A percentile compares a stretch with the other conserved stretches of the same genome.
Evolutionary conservation across 192 early-diverging fungal genomes (phyloP).

Genomic region (Lunasporangiospora selenospora): DNA sequence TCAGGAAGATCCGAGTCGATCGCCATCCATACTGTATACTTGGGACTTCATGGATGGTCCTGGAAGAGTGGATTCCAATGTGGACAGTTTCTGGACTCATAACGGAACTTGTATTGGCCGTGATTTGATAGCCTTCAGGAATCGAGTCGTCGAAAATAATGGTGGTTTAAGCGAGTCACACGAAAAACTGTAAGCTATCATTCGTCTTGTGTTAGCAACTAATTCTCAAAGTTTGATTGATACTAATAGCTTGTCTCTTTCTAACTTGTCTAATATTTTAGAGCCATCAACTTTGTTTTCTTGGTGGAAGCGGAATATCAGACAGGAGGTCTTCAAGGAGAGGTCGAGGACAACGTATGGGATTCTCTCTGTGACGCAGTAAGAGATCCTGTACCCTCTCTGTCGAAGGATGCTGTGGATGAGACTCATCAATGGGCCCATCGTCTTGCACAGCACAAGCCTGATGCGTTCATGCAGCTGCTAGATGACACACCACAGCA

Average conservation of each 20-base stretch:
- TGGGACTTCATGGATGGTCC: neutral
- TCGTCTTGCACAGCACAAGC: slow-evolving; percentile 10
- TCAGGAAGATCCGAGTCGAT: neutral
- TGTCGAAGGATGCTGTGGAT: slow-evolving; percentile 1
- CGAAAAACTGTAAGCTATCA: neutral
- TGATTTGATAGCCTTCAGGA: neutral
- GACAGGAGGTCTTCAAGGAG: slow-evolving; percentile 15
- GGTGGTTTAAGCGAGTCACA: slow-evolving; percentile 1
- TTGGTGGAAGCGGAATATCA: slow-evolving; percentile 29
- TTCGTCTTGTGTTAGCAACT: no score
- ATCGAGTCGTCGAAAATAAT: neutral
- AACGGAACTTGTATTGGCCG: neutral
- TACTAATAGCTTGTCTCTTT: no score
- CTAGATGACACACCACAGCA: slow-evolving; percentile 18
- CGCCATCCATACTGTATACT: neutral
- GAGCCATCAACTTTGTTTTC: slow-evolving; percentile 15
- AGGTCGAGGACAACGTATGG: slow-evolving; percentile 14
- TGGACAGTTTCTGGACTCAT: neutral
- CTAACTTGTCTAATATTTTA: no score
- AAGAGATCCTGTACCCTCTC: slow-evolving; percentile 10
- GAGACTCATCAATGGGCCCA: slow-evolving; percentile 24
- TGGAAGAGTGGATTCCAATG: slow-evolving; percentile 1
- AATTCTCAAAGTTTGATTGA: no score
- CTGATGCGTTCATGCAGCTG: slow-evolving; percentile 7
- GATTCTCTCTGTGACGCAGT: slow-evolving; percentile 5